These are phyloP conservation scores for Cladosporium colombiae DNA, from an alignment of 2,329 filamentous ascomycete species.

Conservation along the genomic window DNA sequence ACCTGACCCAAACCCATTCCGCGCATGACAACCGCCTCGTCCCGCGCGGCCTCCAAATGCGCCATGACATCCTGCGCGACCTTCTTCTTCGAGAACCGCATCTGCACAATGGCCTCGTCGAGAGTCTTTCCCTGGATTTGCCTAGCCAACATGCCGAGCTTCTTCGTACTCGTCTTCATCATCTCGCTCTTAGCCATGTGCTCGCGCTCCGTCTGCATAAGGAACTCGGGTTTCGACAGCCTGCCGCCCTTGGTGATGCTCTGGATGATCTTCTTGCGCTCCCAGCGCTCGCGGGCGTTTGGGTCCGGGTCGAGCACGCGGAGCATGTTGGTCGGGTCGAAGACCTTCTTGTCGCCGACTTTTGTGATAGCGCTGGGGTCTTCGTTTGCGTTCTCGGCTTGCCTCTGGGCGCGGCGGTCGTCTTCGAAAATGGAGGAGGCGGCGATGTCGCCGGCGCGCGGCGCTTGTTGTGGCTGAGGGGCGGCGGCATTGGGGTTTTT, in stretches of 20 bases:
- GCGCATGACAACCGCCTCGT: slow-evolving; percentile 74
- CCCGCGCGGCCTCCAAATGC: slow-evolving; percentile 78
- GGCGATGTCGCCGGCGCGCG: slow-evolving; percentile 47
- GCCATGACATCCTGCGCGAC: slow-evolving; percentile 76
- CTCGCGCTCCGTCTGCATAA: slow-evolving; percentile 66
- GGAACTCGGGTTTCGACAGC: slow-evolving; percentile 63
- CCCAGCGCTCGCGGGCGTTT: slow-evolving; percentile 68
- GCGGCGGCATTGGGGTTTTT: slow-evolving; percentile 31
- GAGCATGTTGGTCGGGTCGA: slow-evolving; percentile 58
- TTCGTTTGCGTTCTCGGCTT: slow-evolving; percentile 28
- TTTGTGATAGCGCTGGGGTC: slow-evolving; percentile 20
- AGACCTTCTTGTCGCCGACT: slow-evolving; percentile 33
- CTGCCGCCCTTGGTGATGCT: slow-evolving; percentile 69
- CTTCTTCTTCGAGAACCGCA: slow-evolving; percentile 95
- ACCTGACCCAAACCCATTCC: slow-evolving; percentile 74
- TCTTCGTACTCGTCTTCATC: slow-evolving; percentile 87
- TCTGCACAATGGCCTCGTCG: slow-evolving; percentile 89
- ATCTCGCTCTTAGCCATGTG: slow-evolving; percentile 64
- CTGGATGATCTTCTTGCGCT: slow-evolving; percentile 80
- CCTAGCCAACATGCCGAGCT: slow-evolving; percentile 78
- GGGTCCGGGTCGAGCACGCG: slow-evolving; percentile 75
- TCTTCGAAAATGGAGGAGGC: slow-evolving; percentile 56
- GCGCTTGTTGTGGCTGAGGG: slow-evolving; percentile 12
- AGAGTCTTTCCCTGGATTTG: slow-evolving; percentile 94
- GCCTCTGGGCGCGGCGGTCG: slow-evolving; percentile 32